A percentile compares a stretch with the other conserved stretches of the same genome.
phyloP scores from a whole-genome alignment of 306 rosid species.

The Prunus davidiana region DNA sequence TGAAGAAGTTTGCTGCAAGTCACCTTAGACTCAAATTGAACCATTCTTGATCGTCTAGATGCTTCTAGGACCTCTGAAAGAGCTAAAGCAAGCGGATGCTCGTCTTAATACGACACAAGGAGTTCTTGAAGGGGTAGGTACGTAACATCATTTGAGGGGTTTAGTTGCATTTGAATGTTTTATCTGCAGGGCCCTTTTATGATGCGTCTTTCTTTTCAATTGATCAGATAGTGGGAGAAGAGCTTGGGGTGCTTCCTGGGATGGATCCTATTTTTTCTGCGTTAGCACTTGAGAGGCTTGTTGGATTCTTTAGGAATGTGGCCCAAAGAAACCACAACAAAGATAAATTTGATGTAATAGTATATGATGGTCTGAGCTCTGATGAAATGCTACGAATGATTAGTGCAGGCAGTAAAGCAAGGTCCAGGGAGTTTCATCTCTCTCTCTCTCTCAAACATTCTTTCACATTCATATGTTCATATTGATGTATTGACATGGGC shows the following conservation, averaged over 20 bases:
- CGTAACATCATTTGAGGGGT: slow-evolving; percentile 32
- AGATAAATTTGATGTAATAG: slow-evolving; percentile 59
- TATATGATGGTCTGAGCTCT: slow-evolving; percentile 83
- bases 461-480: slow-evolving; percentile 3
- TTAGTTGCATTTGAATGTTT: slow-evolving; percentile 10
- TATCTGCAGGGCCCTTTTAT: neutral
- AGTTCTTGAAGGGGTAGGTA: slow-evolving; percentile 90
- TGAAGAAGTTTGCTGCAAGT: slow-evolving; percentile 9
- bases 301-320: slow-evolving; percentile 47
- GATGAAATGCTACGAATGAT: slow-evolving; percentile 79
- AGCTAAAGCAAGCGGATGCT: slow-evolving; percentile 81
- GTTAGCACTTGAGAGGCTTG: slow-evolving; percentile 63
- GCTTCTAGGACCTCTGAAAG: slow-evolving; percentile 79
- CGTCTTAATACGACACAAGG: slow-evolving; percentile 87
- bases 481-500: slow-evolving; percentile 16
- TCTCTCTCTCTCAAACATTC: slow-evolving; percentile 1
- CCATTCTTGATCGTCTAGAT: slow-evolving; percentile 46
- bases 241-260: slow-evolving; percentile 91
- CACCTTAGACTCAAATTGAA: slow-evolving; percentile 16
- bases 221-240: slow-evolving; percentile 87
- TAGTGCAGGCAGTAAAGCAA: slow-evolving; percentile 76
- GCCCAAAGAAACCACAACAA: slow-evolving; percentile 38
- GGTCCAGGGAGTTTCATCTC: slow-evolving; percentile 41
- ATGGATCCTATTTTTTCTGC: slow-evolving; percentile 75
- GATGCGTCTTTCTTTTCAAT: slow-evolving; percentile 6